Conservation (phyloP, 1,284 basidiomycete genomes). For the Neolentinus lepideus region DNA sequence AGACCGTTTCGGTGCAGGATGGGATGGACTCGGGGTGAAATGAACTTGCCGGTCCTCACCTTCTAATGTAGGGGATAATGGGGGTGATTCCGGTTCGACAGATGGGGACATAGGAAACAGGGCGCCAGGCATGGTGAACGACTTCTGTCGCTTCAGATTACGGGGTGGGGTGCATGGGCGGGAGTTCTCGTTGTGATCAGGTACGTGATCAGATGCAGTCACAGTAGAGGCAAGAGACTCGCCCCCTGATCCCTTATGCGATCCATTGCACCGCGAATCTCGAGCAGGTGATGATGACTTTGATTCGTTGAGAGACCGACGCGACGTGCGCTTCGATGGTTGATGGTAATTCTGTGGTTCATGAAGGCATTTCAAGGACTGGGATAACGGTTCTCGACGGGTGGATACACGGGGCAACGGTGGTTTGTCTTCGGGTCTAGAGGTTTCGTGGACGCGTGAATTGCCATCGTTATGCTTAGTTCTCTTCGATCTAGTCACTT, state of each 20-base stretch:
- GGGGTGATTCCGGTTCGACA: slow-evolving; percentile 37
- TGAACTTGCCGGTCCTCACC: slow-evolving; percentile 28
- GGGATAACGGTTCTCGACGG: slow-evolving; percentile 11
- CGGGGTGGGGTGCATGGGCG: slow-evolving; percentile 25
- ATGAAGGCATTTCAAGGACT: neutral
- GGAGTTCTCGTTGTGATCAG: slow-evolving; percentile 20
- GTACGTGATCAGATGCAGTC: slow-evolving; percentile 9
- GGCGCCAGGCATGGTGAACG: slow-evolving; percentile 70
- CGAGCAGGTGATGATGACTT: neutral
- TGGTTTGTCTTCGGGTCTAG: neutral
- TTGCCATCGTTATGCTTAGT: neutral
- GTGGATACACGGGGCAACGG: slow-evolving; percentile 12
- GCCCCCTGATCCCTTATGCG: neutral
- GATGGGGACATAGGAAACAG: slow-evolving; percentile 67
- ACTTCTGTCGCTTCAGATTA: slow-evolving; percentile 32
- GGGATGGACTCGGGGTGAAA: slow-evolving; percentile 23
- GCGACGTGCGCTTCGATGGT: neutral
- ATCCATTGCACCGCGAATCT: slow-evolving; percentile 2
- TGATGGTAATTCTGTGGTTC: neutral
- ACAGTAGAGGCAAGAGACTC: neutral
- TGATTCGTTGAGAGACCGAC: neutral
- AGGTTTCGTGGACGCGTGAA: neutral
- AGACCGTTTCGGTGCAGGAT: neutral
- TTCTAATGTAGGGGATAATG: slow-evolving; percentile 3
- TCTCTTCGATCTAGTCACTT: slow-evolving; percentile 11